Evolutionary conservation across 169 alveolate genomes (phyloP).

Genomic region (Babesia bigemina): DNA sequence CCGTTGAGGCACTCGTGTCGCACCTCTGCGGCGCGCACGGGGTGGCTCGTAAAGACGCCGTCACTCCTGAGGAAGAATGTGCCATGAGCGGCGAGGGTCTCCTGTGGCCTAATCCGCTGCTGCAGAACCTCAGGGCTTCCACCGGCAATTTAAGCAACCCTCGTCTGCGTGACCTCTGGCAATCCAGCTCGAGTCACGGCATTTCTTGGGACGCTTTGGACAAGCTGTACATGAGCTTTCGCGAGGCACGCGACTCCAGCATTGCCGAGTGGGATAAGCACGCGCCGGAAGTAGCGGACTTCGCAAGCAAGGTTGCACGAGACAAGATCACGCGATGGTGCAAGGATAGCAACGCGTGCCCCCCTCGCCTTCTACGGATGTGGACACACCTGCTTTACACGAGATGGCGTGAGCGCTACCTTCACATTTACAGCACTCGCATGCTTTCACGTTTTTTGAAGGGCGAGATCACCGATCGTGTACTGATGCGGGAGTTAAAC

Average conservation of each 20-base stretch:
- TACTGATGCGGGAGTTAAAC: constrained; percentile 49
- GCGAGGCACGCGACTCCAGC: constrained; percentile 51
- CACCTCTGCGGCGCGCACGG: constrained; percentile 14
- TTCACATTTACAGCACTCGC: constrained; percentile 42
- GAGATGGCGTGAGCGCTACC: constrained; percentile 46
- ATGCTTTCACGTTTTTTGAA: constrained; percentile 54
- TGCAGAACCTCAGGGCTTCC: constrained; percentile 48
- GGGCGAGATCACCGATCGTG: constrained; percentile 62
- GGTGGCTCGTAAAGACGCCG: constrained; percentile 7
- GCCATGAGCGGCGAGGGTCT: constrained; percentile 49
- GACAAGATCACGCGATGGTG: constrained; percentile 31
- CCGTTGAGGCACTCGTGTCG: constrained; percentile 31
- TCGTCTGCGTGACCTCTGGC: constrained; percentile 65
- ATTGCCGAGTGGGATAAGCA: constrained; percentile 50
- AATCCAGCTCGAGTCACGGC: constrained; percentile 75
- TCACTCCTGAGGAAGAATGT: constrained; percentile 22
- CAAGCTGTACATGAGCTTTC: constrained; percentile 65
- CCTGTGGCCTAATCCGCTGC: constrained; percentile 71
- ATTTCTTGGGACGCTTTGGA: constrained; percentile 76
- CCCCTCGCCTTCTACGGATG: constrained; percentile 46
- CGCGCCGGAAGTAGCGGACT: constrained; percentile 49
- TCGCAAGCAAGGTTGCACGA: constrained; percentile 57
- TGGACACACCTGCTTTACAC: constrained; percentile 47
- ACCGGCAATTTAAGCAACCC: constrained; percentile 29
- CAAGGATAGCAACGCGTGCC: constrained; percentile 15